phyloP scores from a whole-genome alignment of 2,329 filamentous ascomycete species.

The Ascosphaera aggregata region DNA sequence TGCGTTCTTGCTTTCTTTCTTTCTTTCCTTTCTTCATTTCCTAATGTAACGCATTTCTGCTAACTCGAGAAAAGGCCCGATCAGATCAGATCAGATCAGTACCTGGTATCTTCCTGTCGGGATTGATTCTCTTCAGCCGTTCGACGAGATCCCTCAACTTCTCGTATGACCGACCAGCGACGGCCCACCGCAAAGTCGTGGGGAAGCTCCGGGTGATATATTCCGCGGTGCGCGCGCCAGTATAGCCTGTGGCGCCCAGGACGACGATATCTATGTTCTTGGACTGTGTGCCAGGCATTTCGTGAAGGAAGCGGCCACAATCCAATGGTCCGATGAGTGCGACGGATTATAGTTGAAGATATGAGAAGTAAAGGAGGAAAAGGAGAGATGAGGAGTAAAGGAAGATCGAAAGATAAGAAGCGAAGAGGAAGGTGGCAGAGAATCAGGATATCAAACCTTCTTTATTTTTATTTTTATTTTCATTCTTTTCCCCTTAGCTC shows the following conservation, averaged over 20 bases:
- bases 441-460: no score
- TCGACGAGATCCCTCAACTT: conserved; percentile 50
- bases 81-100: conserved; percentile 8
- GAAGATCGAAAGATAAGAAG: no score
- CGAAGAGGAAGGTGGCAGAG: no score
- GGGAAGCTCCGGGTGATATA: conserved; percentile 49
- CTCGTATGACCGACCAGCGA: conserved; percentile 55
- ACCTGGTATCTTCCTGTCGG: conserved; percentile 50
- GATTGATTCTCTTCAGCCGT: conserved; percentile 41
- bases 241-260: conserved; percentile 57
- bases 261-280: conserved; percentile 41
- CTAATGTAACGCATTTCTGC: background rate
- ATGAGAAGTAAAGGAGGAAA: no score
- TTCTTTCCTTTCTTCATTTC: background rate
- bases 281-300: conserved; percentile 6
- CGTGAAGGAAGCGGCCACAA: background rate
- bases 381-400: no score
- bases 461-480: no score
- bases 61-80: background rate
- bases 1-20: no score
- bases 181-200: conserved; percentile 63
- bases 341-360: no score
- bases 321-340: background rate
- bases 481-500: no score
- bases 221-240: conserved; percentile 52